These are phyloP conservation scores for Condylostoma magnum DNA, from an alignment of 169 alveolate species.

Conservation along the genomic window DNA sequence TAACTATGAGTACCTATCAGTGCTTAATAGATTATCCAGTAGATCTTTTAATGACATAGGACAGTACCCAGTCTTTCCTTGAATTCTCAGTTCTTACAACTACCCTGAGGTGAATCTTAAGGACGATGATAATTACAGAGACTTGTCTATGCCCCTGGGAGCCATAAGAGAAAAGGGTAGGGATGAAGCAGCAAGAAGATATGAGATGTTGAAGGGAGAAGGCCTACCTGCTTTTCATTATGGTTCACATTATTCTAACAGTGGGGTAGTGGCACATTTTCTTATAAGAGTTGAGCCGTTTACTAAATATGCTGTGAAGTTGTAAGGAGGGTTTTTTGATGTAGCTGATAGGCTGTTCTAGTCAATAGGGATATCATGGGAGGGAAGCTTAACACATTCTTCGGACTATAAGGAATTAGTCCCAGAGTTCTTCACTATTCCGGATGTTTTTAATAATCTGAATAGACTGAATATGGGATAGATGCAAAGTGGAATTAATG, in stretches of 20 bases:
- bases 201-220: slow-evolving; percentile 4
- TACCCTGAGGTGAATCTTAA: neutral
- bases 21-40: slow-evolving; percentile 55
- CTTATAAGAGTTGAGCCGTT: slow-evolving; percentile 67
- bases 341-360: slow-evolving; percentile 63
- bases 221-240: slow-evolving; percentile 17
- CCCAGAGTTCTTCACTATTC: slow-evolving; percentile 70
- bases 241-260: slow-evolving; percentile 28
- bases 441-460: slow-evolving; percentile 62
- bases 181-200: neutral
- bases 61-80: slow-evolving; percentile 71
- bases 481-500: slow-evolving; percentile 26
- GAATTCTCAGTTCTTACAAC: slow-evolving; percentile 43
- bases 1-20: slow-evolving; percentile 55
- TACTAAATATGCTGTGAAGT: slow-evolving; percentile 49
- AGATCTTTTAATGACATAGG: slow-evolving; percentile 66
- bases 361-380: slow-evolving; percentile 40
- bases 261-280: slow-evolving; percentile 20
- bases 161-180: slow-evolving; percentile 55
- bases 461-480: slow-evolving; percentile 9
- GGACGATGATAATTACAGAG: slow-evolving; percentile 79
- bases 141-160: slow-evolving; percentile 91
- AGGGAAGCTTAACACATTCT: slow-evolving; percentile 35
- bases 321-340: slow-evolving; percentile 66
- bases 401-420: slow-evolving; percentile 58